Base-by-base conservation (phyloP, 208 protist species). In the Wallacemonas sp. region DNA sequence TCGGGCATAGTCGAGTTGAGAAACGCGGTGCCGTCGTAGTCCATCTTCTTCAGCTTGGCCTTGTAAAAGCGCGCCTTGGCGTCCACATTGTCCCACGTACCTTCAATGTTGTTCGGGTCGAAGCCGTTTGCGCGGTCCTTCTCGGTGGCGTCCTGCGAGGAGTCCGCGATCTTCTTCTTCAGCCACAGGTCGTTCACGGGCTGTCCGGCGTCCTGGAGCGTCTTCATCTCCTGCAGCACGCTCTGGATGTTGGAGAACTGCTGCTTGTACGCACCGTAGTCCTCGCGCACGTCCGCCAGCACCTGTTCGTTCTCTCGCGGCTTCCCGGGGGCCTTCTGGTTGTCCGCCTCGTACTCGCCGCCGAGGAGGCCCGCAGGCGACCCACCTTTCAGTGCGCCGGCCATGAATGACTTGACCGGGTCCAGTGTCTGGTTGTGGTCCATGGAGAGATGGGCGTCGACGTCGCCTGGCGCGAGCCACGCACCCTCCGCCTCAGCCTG, bases 61-160 rank as follows among this genome's bases (percentile, higher is more conserved):
- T 96, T 96, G 80, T 96, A 96, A 54, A 91, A 91, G 45, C 80
- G 75, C 10, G 91, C 91, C 71, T 89, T 87, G 16, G 82, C 83
- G 65, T 90, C 91, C 23, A 86, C 85, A 28, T 71, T 73, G 67
- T 94, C 87, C 87, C 91, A 96, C 11, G 84, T 89, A 8, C 82
- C 86, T 44, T 94, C 86, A 18, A 93, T 78, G 72, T 93, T 79
- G 25, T 76, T 61, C 2, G 87, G 45, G 45, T 96, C 79, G 67
- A 93, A 96, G 42, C 87, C 91, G 48, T 92, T 77, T 20, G 63
- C 66, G 42, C 36, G 54, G 63, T 89, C 85, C 44, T 70, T 61
- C 45, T 84, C 79, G 1, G 82, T 55, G 49, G 84, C 76, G 14
- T 57, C 65, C 25, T 76, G 61, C 3, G 74, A 69, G 20, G 62